Conservation (phyloP, 495 filamentous ascomycete species). For the Xylaria intraflava region DNA sequence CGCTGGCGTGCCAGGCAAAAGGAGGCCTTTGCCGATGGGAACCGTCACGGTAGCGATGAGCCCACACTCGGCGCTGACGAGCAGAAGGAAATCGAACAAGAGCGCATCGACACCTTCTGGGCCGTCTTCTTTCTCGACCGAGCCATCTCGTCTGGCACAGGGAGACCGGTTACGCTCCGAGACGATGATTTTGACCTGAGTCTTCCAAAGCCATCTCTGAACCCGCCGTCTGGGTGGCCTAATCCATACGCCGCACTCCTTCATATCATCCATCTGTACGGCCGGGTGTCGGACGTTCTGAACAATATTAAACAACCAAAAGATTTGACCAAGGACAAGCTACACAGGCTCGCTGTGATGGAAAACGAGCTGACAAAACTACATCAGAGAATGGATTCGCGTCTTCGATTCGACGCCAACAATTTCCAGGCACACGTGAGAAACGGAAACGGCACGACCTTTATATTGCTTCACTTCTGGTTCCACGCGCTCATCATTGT, state of each 20-base stretch:
- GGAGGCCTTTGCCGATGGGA: conserved; percentile 26
- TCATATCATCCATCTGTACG: conserved; percentile 77
- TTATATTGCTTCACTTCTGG: conserved; percentile 86
- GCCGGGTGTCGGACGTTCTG: conserved; percentile 71
- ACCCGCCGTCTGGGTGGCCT: conserved; percentile 58
- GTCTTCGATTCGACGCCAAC: conserved; percentile 68
- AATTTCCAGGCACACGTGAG: conserved; percentile 75
- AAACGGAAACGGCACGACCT: conserved; percentile 70
- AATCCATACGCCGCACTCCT: conserved; percentile 72
- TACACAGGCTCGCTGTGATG: conserved; percentile 61
- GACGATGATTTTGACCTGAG: conserved; percentile 75
- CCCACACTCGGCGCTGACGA: conserved; percentile 44
- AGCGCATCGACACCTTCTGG: conserved; percentile 79
- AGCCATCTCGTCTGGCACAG: conserved; percentile 78
- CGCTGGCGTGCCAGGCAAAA: conserved; percentile 30
- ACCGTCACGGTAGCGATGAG: conserved; percentile 34
- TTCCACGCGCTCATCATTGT: conserved; percentile 82
- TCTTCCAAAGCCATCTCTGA: conserved; percentile 56
- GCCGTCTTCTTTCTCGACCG: conserved; percentile 79
- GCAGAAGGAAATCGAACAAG: conserved; percentile 56
- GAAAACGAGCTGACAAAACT: conserved; percentile 73
- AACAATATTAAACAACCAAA: conserved; percentile 72
- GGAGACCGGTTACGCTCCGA: conserved; percentile 68
- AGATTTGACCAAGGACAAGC: conserved; percentile 65
- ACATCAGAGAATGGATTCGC: conserved; percentile 64